Evolutionary conservation across 2,329 filamentous ascomycete species (phyloP).

Genomic region (Diaporthe batatas): DNA sequence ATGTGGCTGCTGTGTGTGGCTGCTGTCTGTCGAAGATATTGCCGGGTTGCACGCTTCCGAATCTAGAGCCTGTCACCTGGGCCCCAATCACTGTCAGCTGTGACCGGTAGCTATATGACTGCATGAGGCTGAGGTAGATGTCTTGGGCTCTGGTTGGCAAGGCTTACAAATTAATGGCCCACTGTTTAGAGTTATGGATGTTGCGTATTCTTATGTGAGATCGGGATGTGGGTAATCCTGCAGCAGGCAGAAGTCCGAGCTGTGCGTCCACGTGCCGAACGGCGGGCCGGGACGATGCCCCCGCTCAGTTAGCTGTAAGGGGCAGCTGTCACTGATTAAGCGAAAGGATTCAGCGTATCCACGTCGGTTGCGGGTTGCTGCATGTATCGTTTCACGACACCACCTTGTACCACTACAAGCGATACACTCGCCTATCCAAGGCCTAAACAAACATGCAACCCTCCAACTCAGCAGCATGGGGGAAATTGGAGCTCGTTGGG

Average conservation of each 20-base stretch:
- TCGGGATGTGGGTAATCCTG: slow-evolving; percentile 11
- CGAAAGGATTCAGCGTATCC: too few species aligned
- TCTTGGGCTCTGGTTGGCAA: too few species aligned
- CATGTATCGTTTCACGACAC: slow-evolving; percentile 14
- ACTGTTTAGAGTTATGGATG: neutral
- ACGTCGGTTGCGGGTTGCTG: slow-evolving; percentile 9
- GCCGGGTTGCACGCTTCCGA: slow-evolving; percentile 4
- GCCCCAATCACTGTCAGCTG: slow-evolving; percentile 1
- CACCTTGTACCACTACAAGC: slow-evolving; percentile 10
- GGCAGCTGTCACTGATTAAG: neutral
- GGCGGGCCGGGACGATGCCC: slow-evolving; percentile 4
- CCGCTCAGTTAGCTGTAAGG: neutral
- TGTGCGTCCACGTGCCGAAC: slow-evolving; percentile 2
- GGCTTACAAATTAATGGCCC: neutral
- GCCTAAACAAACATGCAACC: neutral
- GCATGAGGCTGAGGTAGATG: too few species aligned
- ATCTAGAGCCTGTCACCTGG: slow-evolving; percentile 1
- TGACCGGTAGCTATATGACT: slow-evolving; percentile 3
- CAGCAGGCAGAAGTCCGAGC: neutral
- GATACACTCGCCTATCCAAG: slow-evolving; percentile 13
- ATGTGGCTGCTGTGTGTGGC: neutral
- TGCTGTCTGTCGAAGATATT: slow-evolving; percentile 7
- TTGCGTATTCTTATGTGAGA: slow-evolving; percentile 20
- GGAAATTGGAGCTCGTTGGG: slow-evolving; percentile 7
- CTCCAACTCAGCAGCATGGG: slow-evolving; percentile 13